Conservation (phyloP, 345 rosid genomes). For the Litchi chinensis region DNA sequence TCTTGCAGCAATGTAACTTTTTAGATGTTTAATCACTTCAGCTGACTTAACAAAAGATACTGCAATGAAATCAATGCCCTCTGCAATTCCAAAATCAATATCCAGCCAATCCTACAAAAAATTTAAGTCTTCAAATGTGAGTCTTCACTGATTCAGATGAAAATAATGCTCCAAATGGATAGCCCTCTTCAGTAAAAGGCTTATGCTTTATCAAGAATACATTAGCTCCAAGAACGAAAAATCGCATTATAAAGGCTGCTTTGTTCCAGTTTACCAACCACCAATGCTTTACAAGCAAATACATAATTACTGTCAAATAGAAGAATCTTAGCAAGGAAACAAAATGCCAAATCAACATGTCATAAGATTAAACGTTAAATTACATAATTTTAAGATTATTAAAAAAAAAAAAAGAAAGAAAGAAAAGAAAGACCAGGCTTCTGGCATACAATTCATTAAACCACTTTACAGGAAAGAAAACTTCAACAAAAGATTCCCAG, state of each 20-base stretch:
- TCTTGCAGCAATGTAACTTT: conserved; percentile 58
- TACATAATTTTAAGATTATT: neutral
- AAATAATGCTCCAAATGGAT: conserved; percentile 9
- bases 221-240: neutral
- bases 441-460: neutral
- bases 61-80: conserved; percentile 64
- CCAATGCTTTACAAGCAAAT: neutral
- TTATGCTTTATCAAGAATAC: neutral
- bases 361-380: neutral
- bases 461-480: neutral
- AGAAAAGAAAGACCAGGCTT: neutral
- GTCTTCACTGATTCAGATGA: neutral
- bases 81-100: conserved; percentile 66
- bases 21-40: conserved; percentile 66
- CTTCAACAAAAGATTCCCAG: neutral
- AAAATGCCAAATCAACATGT: neutral
- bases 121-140: conserved; percentile 1
- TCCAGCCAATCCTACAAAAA: conserved; percentile 60
- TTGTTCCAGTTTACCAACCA: neutral
- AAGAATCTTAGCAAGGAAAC: neutral
- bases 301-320: neutral
- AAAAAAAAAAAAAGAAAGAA: neutral
- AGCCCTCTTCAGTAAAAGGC: neutral
- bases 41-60: conserved; percentile 70
- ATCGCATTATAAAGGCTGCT: neutral